phyloP scores from a whole-genome alignment of 441 rosid species.

The Pelargonium cotyledonis region DNA sequence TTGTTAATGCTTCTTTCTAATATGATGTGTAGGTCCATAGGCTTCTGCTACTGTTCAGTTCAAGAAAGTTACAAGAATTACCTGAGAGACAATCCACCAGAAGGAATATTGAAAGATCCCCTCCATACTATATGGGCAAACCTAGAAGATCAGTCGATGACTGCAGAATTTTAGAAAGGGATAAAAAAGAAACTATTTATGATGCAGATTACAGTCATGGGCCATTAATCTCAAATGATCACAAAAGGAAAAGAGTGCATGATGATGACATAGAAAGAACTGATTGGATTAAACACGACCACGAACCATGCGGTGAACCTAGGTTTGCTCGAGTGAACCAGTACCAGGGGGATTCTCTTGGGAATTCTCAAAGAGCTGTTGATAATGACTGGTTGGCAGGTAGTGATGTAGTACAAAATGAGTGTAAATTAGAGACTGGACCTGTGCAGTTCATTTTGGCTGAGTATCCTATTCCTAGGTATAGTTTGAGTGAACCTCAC shows the following conservation, averaged over 20 bases:
- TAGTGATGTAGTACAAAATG: constrained; percentile 18
- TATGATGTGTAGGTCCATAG: constrained; percentile 33
- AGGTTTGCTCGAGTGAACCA: background rate
- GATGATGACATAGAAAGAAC: background rate
- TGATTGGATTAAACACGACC: background rate
- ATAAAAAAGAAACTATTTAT: constrained; percentile 13
- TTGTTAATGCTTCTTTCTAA: background rate
- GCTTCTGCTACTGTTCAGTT: constrained; percentile 43
- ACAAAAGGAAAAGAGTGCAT: background rate
- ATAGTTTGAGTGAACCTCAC: constrained; percentile 19
- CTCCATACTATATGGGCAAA: constrained; percentile 10
- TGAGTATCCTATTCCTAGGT: constrained; percentile 18
- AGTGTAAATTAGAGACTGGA: constrained; percentile 17
- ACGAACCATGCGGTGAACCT: background rate
- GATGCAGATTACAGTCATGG: constrained; percentile 19
- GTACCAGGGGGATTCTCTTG: constrained; percentile 17
- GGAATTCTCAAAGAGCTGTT: constrained; percentile 14
- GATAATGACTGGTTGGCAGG: constrained; percentile 20
- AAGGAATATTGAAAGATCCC: constrained; percentile 13
- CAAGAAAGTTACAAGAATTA: constrained; percentile 27
- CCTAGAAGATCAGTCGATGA: constrained; percentile 20
- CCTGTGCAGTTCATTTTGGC: constrained; percentile 11
- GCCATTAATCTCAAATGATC: constrained; percentile 14
- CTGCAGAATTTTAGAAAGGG: constrained; percentile 9
- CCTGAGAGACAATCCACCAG: constrained; percentile 14